Base-by-base conservation (phyloP, 257 asterid genomes). In the Scutellaria galericulata region DNA sequence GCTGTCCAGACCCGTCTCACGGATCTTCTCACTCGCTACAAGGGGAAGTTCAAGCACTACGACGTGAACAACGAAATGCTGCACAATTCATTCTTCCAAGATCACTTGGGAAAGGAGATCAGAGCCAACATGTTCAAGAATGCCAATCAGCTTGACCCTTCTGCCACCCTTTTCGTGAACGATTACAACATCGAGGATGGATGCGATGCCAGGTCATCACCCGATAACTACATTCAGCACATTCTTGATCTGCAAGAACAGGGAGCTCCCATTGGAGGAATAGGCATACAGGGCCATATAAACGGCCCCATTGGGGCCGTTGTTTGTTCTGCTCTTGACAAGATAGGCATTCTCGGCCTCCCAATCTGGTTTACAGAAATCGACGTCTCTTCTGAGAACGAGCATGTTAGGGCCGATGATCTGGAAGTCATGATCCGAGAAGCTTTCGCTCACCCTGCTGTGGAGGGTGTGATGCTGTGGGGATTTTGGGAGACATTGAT, bases 41-140 rank as follows among this genome's bases (percentile, higher is more conserved):
- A 86, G 74, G 96, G 95, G 0, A 86, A 85, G 76, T 91, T 91
- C 78, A 77, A 77, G 75, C 95, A 91, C 77, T 91, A 89, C 18
- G 97, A 91, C 7, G 97, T 91, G 70, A 90, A 91, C 64, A 91
- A 91, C 22, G 97, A 91, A 74, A 91, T 91, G 96, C 67, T 91
- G 63, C 96, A 89, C 10, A 91, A 96, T 14, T 91, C 97, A 6
- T 91, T 89, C 62, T 91, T 76, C 74, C 95, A 82, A 71, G 97
- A 89, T 45, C 88, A 73, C 41, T 53, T 91, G 72, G 97, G 96
- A 20, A 83, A 89, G 64, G 88, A 84, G 7, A 84, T 87, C 60
- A 45, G 93, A 35, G 86, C 83, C 22, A 54, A 77, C 64, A 91
- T 91, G 97, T 91, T 89, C 86, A 89, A 83, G 82, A 86, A 59